Conservation (phyloP, 768 basidiomycete species). For the Psilocybe cyanescens region DNA sequence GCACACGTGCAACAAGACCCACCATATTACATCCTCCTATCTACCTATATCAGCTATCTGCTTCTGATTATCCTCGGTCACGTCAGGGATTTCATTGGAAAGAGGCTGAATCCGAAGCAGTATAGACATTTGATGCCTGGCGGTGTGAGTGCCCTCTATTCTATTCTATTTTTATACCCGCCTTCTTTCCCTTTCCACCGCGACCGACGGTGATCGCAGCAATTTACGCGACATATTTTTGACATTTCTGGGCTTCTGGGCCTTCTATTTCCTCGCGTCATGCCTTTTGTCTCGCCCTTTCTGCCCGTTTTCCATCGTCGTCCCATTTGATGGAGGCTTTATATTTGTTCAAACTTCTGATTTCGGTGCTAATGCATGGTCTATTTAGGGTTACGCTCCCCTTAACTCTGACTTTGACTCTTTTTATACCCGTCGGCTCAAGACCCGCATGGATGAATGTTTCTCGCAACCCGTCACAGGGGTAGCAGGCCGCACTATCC, state of each 20-base stretch:
- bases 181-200: constrained; percentile 4
- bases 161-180: constrained; percentile 3
- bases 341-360: constrained; percentile 8
- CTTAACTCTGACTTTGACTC: constrained; percentile 99
- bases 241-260: neutral
- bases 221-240: neutral
- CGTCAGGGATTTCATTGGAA: constrained; percentile 93
- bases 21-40: constrained; percentile 89
- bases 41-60: constrained; percentile 93
- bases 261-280: neutral
- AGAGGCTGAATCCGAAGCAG: constrained; percentile 66
- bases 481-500: constrained; percentile 92
- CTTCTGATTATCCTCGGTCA: constrained; percentile 92
- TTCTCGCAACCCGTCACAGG: constrained; percentile 93
- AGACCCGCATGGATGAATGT: constrained; percentile 93
- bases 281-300: neutral
- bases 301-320: neutral
- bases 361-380: constrained; percentile 7
- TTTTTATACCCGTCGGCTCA: constrained; percentile 97
- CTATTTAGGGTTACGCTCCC: constrained; percentile 86
- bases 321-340: neutral
- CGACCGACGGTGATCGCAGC: constrained; percentile 4
- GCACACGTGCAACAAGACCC: constrained; percentile 79
- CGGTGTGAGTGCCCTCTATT: constrained; percentile 61
- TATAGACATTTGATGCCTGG: constrained; percentile 85